Base-by-base conservation (phyloP, 768 basidiomycete species). In the Sutorius australiensis region DNA sequence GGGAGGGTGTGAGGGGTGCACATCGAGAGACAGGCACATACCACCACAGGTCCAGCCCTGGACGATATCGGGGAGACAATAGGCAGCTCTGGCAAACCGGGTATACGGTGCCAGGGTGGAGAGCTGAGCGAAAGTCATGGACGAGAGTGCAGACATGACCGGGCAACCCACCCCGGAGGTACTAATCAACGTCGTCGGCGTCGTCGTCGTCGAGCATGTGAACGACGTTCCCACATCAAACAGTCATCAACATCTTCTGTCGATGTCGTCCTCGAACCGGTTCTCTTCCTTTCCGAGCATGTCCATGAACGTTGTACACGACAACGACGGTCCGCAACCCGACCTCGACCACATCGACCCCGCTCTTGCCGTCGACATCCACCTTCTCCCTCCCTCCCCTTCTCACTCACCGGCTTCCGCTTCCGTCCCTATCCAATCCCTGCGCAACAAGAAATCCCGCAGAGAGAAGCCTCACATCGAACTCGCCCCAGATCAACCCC, bases 401-500 rank as follows among this genome's bases (percentile, higher is more conserved):
- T 16, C 33, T 28, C 41, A 36, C 9, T 47, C 64, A 5, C 31
- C 28, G 1, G 31, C 32, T 14, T 33, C 45, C 5, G 2, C 45
- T 9, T 46, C 13, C 33, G 14, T 16, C 32, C 32, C 31, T 2
- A 8, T 32, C 19, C 31, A 37, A 42, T 10, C 54, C 34, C 39
- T 40, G 2, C 50, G 52, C 14, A 3, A 44, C 51, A 68, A 59
- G 21, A 84, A 81, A 55, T 21, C 72, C 14, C 75, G 81, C 40
- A 77, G 80, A 44, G 76, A 78, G 61, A 82, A 83, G 58, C 76
- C 78, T 28, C 80, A 68, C 39, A 85, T 90, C 46, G 82, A 81
- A 42, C 79, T 90, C 32, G 83, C 87, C 2, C 76, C 84, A 4
- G 84, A 86, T 62, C 89, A 91, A 61, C 89, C 89, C 3, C 81